phyloP scores from a whole-genome alignment of 768 basidiomycete species.

The Mycena rosella region DNA sequence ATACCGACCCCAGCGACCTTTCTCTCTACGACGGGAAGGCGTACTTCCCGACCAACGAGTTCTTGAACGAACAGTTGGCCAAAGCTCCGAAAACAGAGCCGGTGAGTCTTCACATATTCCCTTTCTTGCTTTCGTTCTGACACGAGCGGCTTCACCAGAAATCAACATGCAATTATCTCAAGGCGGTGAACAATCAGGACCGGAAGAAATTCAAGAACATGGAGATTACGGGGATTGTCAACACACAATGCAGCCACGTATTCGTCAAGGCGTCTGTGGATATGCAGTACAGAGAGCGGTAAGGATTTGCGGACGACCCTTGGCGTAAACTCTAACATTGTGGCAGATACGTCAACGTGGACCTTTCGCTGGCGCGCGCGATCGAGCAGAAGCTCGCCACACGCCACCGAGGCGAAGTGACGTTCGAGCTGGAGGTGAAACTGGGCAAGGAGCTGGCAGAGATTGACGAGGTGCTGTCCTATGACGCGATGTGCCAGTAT shows the following conservation, averaged over 20 bases:
- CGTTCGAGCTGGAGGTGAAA: not conserved
- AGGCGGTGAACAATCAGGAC: slow-evolving; percentile 43
- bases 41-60: not conserved
- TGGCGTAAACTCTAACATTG: no score
- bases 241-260: slow-evolving; percentile 43
- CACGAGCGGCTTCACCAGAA: slow-evolving; percentile 20
- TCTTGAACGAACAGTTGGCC: not conserved
- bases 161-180: slow-evolving; percentile 40
- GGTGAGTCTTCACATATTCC: no score
- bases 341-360: slow-evolving; percentile 30
- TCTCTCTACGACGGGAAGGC: not conserved
- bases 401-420: not conserved
- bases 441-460: no score
- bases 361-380: slow-evolving; percentile 21
- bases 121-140: no score
- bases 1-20: not conserved
- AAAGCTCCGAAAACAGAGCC: not conserved
- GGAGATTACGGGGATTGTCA: slow-evolving; percentile 42
- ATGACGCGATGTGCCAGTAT: not conserved
- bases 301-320: not conserved
- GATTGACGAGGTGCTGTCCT: not conserved
- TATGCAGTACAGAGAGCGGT: slow-evolving; percentile 34
- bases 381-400: slow-evolving; percentile 16
- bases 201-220: slow-evolving; percentile 46
- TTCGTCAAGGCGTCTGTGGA: slow-evolving; percentile 34